Evolutionary conservation across 2,329 filamentous ascomycete genomes (phyloP).

Genomic region (Aspergillus sp.): DNA sequence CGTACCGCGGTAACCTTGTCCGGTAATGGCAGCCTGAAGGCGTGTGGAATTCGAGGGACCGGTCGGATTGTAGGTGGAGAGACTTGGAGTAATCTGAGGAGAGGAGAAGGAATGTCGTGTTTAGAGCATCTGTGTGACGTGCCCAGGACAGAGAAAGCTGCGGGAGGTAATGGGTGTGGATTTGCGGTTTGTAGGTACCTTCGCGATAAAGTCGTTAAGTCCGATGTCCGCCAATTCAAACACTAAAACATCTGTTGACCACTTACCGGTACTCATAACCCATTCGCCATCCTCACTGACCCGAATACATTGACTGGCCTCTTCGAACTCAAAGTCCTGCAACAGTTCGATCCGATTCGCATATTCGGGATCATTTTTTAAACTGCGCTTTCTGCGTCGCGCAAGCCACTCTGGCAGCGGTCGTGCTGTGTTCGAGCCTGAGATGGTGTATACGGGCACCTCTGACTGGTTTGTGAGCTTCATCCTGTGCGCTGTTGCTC

Average conservation of each 20-base stretch:
- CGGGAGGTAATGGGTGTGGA: constrained; percentile 92
- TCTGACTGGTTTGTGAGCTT: constrained; percentile 64
- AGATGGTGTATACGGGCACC: constrained; percentile 91
- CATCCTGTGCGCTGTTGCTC: constrained; percentile 31
- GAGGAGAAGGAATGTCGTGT: constrained; percentile 85
- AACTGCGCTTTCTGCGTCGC: constrained; percentile 79
- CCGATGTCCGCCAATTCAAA: too few species aligned
- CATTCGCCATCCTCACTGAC: constrained; percentile 95
- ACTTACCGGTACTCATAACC: constrained; percentile 85
- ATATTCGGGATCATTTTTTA: constrained; percentile 91
- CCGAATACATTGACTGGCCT: constrained; percentile 85
- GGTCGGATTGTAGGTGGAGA: constrained; percentile 86
- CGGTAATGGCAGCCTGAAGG: constrained; percentile 83
- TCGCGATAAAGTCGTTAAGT: not conserved
- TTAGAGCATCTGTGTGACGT: constrained; percentile 86
- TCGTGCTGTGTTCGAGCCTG: constrained; percentile 81
- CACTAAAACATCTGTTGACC: not conserved
- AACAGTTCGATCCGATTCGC: constrained; percentile 90
- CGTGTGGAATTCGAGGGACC: constrained; percentile 89
- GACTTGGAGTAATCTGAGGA: constrained; percentile 93
- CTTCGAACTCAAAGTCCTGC: constrained; percentile 97
- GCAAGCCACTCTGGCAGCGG: constrained; percentile 95
- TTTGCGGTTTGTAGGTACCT: constrained; percentile 73
- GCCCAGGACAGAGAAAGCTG: constrained; percentile 92
- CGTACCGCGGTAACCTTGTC: constrained; percentile 87